Percentiles rank a stretch among this genome's conserved stretches.
These are phyloP conservation scores for Bruguiera hainesii DNA, from an alignment of 441 rosid species.

Conservation along the genomic window DNA sequence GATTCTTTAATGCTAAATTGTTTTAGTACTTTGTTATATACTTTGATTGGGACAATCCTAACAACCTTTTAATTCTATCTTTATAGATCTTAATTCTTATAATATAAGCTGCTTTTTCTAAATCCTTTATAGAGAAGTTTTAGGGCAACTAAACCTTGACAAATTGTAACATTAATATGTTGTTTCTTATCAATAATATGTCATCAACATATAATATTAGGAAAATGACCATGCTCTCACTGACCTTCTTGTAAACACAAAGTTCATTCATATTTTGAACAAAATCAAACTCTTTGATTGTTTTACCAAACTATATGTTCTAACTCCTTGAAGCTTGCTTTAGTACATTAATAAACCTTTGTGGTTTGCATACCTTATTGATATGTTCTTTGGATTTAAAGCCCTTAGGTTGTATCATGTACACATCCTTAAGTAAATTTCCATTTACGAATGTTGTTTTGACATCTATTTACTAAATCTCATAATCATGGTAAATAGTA, in stretches of 20 bases:
- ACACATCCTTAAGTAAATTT: neutral
- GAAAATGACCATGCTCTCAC: neutral
- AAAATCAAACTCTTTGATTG: neutral
- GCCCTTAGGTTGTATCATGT: neutral
- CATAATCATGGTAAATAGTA: too few relatives aligned
- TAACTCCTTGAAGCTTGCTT: conserved; percentile 4
- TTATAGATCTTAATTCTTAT: neutral
- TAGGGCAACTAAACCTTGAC: too few relatives aligned
- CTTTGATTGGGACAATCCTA: neutral
- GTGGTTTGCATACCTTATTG: neutral
- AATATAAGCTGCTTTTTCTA: neutral
- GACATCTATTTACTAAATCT: too few relatives aligned
- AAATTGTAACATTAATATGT: too few relatives aligned
- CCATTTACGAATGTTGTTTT: too few relatives aligned
- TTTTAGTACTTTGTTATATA: neutral
- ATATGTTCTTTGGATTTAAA: neutral
- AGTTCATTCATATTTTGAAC: neutral
- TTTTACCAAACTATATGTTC: neutral
- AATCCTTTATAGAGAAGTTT: too few relatives aligned
- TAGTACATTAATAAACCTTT: neutral
- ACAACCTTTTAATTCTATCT: neutral
- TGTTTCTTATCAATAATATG: neutral
- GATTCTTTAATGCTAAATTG: neutral
- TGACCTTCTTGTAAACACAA: neutral
- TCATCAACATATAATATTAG: neutral